A percentile compares a stretch with the other conserved stretches of the same genome.
phyloP scores from a whole-genome alignment of 768 basidiomycete genomes.

The Lepiota brunneoincarnata region DNA sequence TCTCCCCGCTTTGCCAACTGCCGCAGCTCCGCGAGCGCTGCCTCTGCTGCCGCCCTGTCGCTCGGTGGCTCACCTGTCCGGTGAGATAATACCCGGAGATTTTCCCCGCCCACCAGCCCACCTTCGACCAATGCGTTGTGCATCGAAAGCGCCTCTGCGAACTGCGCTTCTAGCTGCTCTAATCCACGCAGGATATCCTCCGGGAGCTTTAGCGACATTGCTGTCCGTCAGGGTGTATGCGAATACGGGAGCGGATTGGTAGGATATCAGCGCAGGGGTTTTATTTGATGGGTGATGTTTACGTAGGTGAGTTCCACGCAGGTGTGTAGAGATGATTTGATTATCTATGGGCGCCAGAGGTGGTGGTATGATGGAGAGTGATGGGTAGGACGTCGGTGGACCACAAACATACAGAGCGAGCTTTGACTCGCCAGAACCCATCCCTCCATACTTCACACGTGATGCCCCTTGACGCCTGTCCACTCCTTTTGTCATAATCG shows the following conservation, averaged over 20 bases:
- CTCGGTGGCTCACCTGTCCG: conserved; percentile 2
- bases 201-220: conserved; percentile 5
- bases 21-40: not conserved
- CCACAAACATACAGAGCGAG: conserved; percentile 7
- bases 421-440: not conserved
- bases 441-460: conserved; percentile 6
- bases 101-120: not conserved
- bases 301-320: not conserved
- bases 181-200: conserved; percentile 8
- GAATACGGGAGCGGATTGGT: not conserved
- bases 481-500: not conserved
- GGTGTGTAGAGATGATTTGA: no score
- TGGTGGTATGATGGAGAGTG: conserved; percentile 5
- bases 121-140: conserved; percentile 10
- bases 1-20: not conserved
- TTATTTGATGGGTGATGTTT: not conserved
- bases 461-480: conserved; percentile 1
- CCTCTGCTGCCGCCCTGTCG: conserved; percentile 4
- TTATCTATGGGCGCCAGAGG: not conserved
- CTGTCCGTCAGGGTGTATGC: not conserved
- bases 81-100: not conserved
- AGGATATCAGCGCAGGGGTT: not conserved
- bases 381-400: conserved; percentile 3
- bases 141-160: conserved; percentile 10
- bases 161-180: conserved; percentile 10